A percentile compares a stretch with the other conserved stretches of the same genome.
These are phyloP conservation scores for Penicillium pancosmium DNA, from an alignment of 495 filamentous ascomycete species.

Conservation along the genomic window DNA sequence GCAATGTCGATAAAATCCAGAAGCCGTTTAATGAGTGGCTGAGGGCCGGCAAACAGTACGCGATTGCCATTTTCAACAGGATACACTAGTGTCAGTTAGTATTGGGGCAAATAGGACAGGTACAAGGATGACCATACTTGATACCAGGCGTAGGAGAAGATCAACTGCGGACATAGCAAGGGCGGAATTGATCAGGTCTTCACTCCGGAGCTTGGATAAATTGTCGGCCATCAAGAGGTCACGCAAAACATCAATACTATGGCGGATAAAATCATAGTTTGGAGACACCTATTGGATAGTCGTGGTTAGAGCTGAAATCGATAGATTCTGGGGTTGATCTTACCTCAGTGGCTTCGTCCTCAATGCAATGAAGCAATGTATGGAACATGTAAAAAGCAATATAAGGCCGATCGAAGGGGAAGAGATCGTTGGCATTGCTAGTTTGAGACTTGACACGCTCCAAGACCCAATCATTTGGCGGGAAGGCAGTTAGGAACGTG, in stretches of 20 bases:
- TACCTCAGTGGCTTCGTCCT: conserved; percentile 47
- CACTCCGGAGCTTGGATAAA: conserved; percentile 26
- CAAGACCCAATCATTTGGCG: conserved; percentile 64
- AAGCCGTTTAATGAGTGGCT: conserved; percentile 32
- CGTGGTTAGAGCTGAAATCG: conserved; percentile 23
- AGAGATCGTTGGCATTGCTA: conserved; percentile 58
- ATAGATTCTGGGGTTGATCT: conserved; percentile 6
- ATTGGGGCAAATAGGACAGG: not conserved
- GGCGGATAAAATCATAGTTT: conserved; percentile 43
- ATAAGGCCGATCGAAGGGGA: conserved; percentile 71
- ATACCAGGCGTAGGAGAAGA: conserved; percentile 32
- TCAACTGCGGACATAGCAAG: conserved; percentile 41
- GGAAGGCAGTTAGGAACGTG: conserved; percentile 72
- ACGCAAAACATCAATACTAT: conserved; percentile 46
- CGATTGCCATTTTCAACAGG: conserved; percentile 12
- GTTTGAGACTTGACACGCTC: conserved; percentile 58
- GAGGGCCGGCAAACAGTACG: conserved; percentile 22
- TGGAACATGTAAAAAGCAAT: conserved; percentile 74
- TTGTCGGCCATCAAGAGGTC: conserved; percentile 42
- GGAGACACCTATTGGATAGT: conserved; percentile 19
- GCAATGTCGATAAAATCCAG: conserved; percentile 35
- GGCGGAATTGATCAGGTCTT: conserved; percentile 25
- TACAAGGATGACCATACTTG: not conserved
- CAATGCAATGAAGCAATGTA: conserved; percentile 57
- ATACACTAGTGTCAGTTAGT: conserved; percentile 17